phyloP scores from a whole-genome alignment of 2,329 filamentous ascomycete species.

The Allantophomopsis cytisporea region DNA sequence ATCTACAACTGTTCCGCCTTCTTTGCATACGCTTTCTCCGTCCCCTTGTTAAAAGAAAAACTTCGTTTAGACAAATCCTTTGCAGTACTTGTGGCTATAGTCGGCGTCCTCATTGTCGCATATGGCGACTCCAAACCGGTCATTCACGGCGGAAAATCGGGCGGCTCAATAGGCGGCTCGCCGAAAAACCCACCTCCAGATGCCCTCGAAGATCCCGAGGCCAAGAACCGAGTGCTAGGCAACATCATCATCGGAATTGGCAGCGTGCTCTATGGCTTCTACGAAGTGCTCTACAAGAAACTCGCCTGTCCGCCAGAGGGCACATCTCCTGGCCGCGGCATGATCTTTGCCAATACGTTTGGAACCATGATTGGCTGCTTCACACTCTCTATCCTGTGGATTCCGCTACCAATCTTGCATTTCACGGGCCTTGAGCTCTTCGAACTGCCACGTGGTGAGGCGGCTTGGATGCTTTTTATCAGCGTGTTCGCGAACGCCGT shows the following conservation, averaged over 20 bases:
- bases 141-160: constrained; percentile 40
- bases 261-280: constrained; percentile 87
- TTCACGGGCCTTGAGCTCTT: constrained; percentile 68
- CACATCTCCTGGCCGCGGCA: constrained; percentile 70
- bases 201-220: constrained; percentile 28
- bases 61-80: constrained; percentile 73
- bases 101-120: constrained; percentile 85
- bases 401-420: constrained; percentile 79
- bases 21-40: constrained; percentile 94
- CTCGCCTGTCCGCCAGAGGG: constrained; percentile 88
- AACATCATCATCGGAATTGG: constrained; percentile 88
- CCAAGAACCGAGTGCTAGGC: constrained; percentile 59
- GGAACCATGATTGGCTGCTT: constrained; percentile 78
- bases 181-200: constrained; percentile 13
- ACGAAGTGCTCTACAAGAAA: constrained; percentile 94
- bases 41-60: constrained; percentile 77
- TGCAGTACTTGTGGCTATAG: constrained; percentile 75
- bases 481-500: constrained; percentile 78
- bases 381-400: constrained; percentile 79
- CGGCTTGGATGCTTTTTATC: constrained; percentile 67
- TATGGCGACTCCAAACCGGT: constrained; percentile 60
- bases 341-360: constrained; percentile 91
- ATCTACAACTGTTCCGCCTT: constrained; percentile 99
- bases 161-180: constrained; percentile 33
- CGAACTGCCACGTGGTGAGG: constrained; percentile 63